Evolutionary conservation across 257 asterid genomes (phyloP).

Genomic region (Forsythia viridissima): DNA sequence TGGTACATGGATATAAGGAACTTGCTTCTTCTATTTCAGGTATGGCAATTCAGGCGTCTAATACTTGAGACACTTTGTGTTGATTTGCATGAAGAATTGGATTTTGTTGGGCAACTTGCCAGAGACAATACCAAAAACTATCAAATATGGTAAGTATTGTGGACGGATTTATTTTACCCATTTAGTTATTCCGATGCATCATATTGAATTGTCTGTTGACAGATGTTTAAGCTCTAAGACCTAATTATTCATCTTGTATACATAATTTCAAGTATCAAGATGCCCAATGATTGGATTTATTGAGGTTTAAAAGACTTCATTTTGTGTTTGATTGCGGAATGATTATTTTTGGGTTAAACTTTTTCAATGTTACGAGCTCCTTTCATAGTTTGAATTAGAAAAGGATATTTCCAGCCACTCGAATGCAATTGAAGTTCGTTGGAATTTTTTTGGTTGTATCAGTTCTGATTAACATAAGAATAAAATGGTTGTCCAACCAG

Average conservation of each 20-base stretch:
- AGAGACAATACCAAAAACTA: constrained; percentile 76
- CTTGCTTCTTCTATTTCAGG: constrained; percentile 40
- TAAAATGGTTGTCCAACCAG: background rate
- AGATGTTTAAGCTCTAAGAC: constrained; percentile 13
- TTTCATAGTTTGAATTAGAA: background rate
- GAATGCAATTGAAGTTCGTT: background rate
- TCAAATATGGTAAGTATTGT: constrained; percentile 69
- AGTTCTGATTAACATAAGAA: background rate
- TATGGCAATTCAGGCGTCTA: constrained; percentile 95
- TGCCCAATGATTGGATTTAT: background rate
- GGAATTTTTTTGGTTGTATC: background rate
- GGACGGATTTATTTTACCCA: background rate
- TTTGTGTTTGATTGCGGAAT: background rate
- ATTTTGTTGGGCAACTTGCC: constrained; percentile 58
- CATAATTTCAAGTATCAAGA: background rate
- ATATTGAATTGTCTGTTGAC: constrained; percentile 2
- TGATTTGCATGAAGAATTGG: constrained; percentile 68
- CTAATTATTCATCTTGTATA: background rate
- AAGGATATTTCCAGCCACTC: background rate
- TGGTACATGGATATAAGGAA: constrained; percentile 13
- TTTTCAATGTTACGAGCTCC: background rate
- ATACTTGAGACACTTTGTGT: constrained; percentile 70
- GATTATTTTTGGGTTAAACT: background rate
- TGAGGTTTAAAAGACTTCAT: background rate
- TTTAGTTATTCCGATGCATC: constrained; percentile 1